Evolutionary conservation across 108 stramenopile species (phyloP), one percentile per base, ranked within the genome.

Genomic region (Mayamaea pseudoterrestris): DNA sequence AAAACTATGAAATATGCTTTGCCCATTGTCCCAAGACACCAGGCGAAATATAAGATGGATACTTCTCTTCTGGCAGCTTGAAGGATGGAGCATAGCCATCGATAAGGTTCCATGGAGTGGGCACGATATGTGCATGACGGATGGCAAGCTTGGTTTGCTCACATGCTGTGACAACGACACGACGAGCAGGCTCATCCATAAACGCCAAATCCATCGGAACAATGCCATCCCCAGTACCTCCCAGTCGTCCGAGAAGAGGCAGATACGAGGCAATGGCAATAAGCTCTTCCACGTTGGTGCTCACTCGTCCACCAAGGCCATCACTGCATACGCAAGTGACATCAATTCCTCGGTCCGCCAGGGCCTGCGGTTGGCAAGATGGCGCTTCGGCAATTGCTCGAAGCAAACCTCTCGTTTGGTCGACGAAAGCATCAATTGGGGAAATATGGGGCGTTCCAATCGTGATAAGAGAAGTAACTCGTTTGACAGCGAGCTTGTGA

Each of bases 71-170:
- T 7, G 74, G 74, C 12, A 84, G 42, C 1, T 27, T 49, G 35
- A 70, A 74, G 9, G 71, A 73, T 2, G 77, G 59, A 5, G 82
- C 77, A 30, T 32, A 60, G 1, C 73, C 75, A 60, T 84, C 78
- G 37, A 54, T 47, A 29, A 84, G 51, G 52, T 84, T 84, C 77
- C 78, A 84, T 26, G 82, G 82, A 1, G 82, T 84, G 8, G 82
- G 82, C 14, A 84, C 51, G 12, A 84, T 75, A 58, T 84, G 82
- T 3, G 74, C 66, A 58, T 84, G 82, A 16, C 82, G 50, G 8
- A 84, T 69, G 21, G 65, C 47, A 32, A 41, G 26, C 0, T 68
- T 72, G 6, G 76, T 82, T 23, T 21, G 16, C 11, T 24, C 28
- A 35, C 78, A 79, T n/a, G 59, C 44, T 11, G 67, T 55, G 0